Conservation (phyloP, 2,329 filamentous ascomycete species). For the Aspergillus neoniger region DNA sequence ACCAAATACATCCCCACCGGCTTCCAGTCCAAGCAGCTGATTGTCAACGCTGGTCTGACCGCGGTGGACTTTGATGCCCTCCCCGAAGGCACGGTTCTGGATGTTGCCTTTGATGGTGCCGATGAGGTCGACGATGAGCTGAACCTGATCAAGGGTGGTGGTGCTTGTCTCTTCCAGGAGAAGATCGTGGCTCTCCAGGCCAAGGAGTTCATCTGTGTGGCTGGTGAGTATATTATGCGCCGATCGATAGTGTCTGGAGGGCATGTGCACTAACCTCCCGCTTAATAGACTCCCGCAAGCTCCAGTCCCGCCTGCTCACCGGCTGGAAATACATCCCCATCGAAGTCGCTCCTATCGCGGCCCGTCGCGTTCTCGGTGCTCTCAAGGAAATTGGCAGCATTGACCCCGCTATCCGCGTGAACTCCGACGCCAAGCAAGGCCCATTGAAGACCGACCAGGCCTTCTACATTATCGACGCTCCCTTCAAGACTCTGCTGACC, state of each 20-base stretch:
- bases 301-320: slow-evolving; percentile 71
- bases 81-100: slow-evolving; percentile 65
- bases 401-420: slow-evolving; percentile 70
- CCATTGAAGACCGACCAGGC: slow-evolving; percentile 83
- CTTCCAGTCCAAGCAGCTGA: slow-evolving; percentile 84
- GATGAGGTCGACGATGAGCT: slow-evolving; percentile 94
- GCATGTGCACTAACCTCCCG: not conserved
- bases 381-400: slow-evolving; percentile 72
- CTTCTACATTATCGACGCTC: slow-evolving; percentile 89
- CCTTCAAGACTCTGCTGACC: slow-evolving; percentile 75
- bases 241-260: not conserved
- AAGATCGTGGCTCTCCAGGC: slow-evolving; percentile 88
- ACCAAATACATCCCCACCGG: slow-evolving; percentile 93
- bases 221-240: slow-evolving; percentile 55
- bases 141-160: slow-evolving; percentile 97
- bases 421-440: slow-evolving; percentile 74
- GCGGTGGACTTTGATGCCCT: slow-evolving; percentile 78
- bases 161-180: slow-evolving; percentile 96
- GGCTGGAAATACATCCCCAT: slow-evolving; percentile 87
- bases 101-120: slow-evolving; percentile 93
- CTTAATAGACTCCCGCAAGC: slow-evolving; percentile 80
- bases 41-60: slow-evolving; percentile 73
- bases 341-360: slow-evolving; percentile 85
- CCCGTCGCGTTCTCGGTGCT: slow-evolving; percentile 72
- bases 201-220: slow-evolving; percentile 84